These are phyloP conservation scores for Microthlaspi erraticum DNA, from an alignment of 345 rosid genomes.

Conservation along the genomic window DNA sequence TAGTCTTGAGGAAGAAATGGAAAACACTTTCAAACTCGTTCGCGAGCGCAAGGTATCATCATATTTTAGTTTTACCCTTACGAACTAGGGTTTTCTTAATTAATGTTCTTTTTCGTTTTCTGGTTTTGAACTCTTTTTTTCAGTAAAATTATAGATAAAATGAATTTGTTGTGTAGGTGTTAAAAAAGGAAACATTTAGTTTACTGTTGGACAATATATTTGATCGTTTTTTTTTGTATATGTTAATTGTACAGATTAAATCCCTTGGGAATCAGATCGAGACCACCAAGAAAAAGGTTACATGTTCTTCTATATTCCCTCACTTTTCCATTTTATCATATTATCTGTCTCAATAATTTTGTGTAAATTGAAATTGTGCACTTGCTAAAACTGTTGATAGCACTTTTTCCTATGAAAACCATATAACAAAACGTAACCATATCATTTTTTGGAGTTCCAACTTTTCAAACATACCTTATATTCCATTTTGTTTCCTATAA, in stretches of 20 bases:
- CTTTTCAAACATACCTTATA: not conserved
- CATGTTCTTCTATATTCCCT: slow-evolving; percentile 26
- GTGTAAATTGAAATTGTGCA: not conserved
- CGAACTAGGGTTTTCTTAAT: slow-evolving; percentile 38
- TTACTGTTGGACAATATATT: slow-evolving; percentile 19
- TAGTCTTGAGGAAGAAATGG: slow-evolving; percentile 65
- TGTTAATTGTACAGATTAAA: slow-evolving; percentile 45
- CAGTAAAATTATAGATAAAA: not conserved
- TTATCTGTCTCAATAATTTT: slow-evolving; percentile 3
- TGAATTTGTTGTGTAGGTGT: slow-evolving; percentile 14
- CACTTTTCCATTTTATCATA: slow-evolving; percentile 19
- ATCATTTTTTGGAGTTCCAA: not conserved
- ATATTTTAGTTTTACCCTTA: not conserved
- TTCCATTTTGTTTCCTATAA: not conserved
- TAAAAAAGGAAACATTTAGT: slow-evolving; percentile 11
- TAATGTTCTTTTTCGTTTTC: not conserved
- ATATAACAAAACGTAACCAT: not conserved
- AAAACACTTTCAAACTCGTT: slow-evolving; percentile 50
- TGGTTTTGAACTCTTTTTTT: not conserved
- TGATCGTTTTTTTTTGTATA: not conserved
- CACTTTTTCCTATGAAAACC: not conserved
- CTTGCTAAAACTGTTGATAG: slow-evolving; percentile 15
- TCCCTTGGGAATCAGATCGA: slow-evolving; percentile 60
- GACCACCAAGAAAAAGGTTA: slow-evolving; percentile 69
- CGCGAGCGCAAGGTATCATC: slow-evolving; percentile 67